phyloP scores from a whole-genome alignment of 352 stramenopile genomes.

The Pythium sp. region DNA sequence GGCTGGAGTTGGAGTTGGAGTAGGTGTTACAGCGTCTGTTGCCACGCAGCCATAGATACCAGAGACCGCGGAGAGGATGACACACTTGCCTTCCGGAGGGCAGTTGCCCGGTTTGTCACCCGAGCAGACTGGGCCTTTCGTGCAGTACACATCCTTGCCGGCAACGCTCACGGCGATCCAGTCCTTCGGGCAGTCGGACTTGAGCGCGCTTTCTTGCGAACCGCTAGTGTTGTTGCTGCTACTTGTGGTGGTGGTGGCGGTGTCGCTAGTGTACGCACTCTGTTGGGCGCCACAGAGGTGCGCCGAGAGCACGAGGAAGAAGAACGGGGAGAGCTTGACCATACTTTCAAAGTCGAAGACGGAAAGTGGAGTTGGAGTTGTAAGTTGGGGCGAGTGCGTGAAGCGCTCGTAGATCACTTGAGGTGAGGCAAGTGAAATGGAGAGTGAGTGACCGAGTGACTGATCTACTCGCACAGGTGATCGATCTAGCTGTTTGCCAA shows the following conservation, averaged over 20 bases:
- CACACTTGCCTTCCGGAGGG: conserved; percentile 28
- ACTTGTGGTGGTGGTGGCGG: no score
- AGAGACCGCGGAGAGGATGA: conserved; percentile 10
- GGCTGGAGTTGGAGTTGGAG: not conserved
- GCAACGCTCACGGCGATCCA: conserved; percentile 35
- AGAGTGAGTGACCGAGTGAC: conserved; percentile 3
- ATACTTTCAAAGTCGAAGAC: conserved; percentile 15
- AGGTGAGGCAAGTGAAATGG: conserved; percentile 11
- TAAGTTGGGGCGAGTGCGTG: not conserved
- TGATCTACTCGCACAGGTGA: not conserved
- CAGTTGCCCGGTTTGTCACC: conserved; percentile 21
- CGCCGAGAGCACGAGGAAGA: conserved; percentile 19
- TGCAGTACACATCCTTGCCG: conserved; percentile 28
- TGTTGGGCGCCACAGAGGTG: not conserved
- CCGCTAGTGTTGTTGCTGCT: not conserved
- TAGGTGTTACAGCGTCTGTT: conserved; percentile 11
- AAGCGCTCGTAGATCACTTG: conserved; percentile 13
- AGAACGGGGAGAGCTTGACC: conserved; percentile 36
- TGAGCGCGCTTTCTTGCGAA: not conserved
- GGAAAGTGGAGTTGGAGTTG: conserved; percentile 8
- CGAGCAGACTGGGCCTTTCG: conserved; percentile 27
- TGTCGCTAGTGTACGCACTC: not conserved
- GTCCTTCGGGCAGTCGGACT: conserved; percentile 27
- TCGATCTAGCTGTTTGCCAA: not conserved
- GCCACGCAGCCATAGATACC: conserved; percentile 28